Base-by-base conservation (phyloP, 768 basidiomycete species). In the Leccinum rimulosum region DNA sequence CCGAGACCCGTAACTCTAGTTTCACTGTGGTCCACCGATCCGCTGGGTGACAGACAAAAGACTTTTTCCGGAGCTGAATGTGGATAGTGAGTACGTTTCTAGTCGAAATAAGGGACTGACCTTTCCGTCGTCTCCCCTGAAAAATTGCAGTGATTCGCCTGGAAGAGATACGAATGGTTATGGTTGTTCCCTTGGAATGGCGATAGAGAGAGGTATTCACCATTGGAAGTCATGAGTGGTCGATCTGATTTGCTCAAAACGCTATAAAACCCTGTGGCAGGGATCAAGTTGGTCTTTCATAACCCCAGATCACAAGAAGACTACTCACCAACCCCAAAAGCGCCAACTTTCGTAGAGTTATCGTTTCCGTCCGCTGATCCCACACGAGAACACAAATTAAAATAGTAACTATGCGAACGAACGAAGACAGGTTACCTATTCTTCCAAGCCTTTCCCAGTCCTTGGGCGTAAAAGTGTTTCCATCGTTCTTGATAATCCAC, bases 121-220 rank as follows among this genome's bases (percentile, higher is more conserved):
- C 47, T 57, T 57, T 11, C 64, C 64, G 40, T 61, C 59, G 22
- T 27, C 1, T 14, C 47, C 53, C 38, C 22, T 62, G 15, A 9
- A 27, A 47, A 64, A 64, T 31, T 65, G 59, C n/a, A 64, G 49
- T 22, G 48, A 61, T 55, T 57, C 57, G 8, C 64, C 64, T 64
- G 40, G 5, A 50, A 28, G 17, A 60, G 6, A 11, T 10, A 10
- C 40, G 6, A 30, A 38, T 50, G 36, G 50, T 36, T 47, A 17
- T 47, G 9, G 4, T 8, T 17, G 15, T 22, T 6, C 17, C 22
- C 19, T 19, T 22, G 47, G 43, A 6, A 50, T 12, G 15, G 22
- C 9, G 9, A 45, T 25, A n/a, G 43, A 22, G 6, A 50, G 2
- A 8, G 6, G 10, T 11, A 0, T 19, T 54, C 54, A 65, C 64